These are phyloP conservation scores for Ophiostoma quercus DNA, from an alignment of 2,329 filamentous ascomycete genomes.

Conservation along the genomic window DNA sequence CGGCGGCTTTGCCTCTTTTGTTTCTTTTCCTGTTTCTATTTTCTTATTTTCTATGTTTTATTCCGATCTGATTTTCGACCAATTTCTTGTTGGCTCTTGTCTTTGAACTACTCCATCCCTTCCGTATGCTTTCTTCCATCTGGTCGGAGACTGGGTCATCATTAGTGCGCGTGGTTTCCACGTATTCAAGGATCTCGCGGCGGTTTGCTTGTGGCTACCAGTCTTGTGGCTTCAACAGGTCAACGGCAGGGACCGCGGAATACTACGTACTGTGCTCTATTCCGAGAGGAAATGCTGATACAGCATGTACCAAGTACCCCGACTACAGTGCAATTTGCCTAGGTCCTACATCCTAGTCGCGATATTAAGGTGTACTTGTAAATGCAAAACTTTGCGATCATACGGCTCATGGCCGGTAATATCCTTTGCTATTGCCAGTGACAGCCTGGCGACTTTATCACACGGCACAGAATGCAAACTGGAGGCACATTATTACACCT, in stretches of 20 bases:
- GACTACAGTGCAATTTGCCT: neutral
- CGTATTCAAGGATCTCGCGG: neutral
- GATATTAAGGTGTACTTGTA: neutral
- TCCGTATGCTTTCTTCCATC: neutral
- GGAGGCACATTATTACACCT: slow-evolving; percentile 11
- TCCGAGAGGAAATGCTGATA: neutral
- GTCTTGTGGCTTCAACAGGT: neutral
- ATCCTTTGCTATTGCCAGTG: too few relatives aligned
- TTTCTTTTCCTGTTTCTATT: neutral
- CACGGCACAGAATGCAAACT: slow-evolving; percentile 11
- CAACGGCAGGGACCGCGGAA: neutral
- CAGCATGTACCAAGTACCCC: neutral
- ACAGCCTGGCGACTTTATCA: neutral
- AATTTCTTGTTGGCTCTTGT: neutral
- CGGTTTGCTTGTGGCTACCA: neutral
- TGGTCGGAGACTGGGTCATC: neutral
- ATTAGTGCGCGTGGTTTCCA: neutral
- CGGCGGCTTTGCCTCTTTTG: neutral
- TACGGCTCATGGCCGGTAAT: neutral
- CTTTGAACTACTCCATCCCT: neutral
- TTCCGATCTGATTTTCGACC: neutral
- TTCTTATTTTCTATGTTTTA: slow-evolving; percentile 7
- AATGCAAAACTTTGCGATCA: neutral
- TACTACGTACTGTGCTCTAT: neutral
- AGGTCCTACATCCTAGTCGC: neutral